Evolutionary conservation across 345 rosid genomes (phyloP).

Genomic region (Cardiospermum halicacabum): DNA sequence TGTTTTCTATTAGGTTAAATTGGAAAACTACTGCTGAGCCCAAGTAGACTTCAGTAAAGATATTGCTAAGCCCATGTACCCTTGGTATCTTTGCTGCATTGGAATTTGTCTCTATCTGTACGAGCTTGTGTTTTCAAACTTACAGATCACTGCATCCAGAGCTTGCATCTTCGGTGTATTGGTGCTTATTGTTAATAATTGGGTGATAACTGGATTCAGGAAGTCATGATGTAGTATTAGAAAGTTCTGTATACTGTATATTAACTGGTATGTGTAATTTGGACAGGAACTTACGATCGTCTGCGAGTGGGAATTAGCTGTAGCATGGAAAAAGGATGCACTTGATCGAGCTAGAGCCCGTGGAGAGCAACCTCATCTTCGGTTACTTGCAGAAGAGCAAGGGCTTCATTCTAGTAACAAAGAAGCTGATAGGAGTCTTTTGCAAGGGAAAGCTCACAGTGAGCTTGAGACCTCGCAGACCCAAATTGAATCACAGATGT

Average conservation of each 20-base stretch:
- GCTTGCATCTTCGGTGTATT: neutral
- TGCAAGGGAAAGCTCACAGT: slow-evolving; percentile 70
- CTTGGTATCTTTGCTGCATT: neutral
- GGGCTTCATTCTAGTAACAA: slow-evolving; percentile 89
- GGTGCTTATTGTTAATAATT: neutral
- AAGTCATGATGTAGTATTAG: neutral
- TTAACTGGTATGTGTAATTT: slow-evolving; percentile 16
- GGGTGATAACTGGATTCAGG: neutral
- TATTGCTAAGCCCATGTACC: neutral
- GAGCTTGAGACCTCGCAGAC: slow-evolving; percentile 66
- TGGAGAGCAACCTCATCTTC: slow-evolving; percentile 91
- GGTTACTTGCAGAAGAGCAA: slow-evolving; percentile 85
- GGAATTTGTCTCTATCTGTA: neutral
- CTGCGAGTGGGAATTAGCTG: slow-evolving; percentile 93
- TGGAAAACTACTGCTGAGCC: neutral
- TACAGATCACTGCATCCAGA: neutral
- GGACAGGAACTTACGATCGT: slow-evolving; percentile 80
- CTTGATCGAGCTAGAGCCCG: slow-evolving; percentile 88
- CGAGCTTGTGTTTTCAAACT: neutral
- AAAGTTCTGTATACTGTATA: neutral
- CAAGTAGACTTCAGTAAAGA: neutral
- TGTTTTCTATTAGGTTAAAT: neutral
- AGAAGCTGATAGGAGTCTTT: slow-evolving; percentile 63
- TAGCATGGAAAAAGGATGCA: slow-evolving; percentile 82
- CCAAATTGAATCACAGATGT: slow-evolving; percentile 75